Base-by-base conservation (phyloP, 2,329 filamentous ascomycete species). In the Epicoccum sorghinum region DNA sequence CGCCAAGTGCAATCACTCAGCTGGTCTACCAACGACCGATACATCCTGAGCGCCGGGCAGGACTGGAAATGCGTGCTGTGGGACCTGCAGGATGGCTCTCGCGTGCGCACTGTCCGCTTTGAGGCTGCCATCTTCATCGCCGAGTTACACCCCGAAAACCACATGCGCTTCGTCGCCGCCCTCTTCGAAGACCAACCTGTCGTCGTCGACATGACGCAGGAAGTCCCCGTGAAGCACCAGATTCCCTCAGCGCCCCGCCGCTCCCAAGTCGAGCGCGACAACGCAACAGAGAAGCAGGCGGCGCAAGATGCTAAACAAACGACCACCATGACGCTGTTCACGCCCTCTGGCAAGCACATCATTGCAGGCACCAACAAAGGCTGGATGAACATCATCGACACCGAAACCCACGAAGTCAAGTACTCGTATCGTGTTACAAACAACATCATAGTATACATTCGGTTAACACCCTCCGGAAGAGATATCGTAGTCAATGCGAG, bases 61-160 rank as follows among this genome's bases (percentile, higher is more conserved):
- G 95, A 96, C 69, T 98, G 93, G 90, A 96, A 96, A 76, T 93
- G 90, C 59, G 92, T 96, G 45, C 82, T 99, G 0, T 99, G 95
- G 95, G 95, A 99, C 75, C 80, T 99, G 54, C 83, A 89, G 69
- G 83, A 89, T 74, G 85, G 87, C 70, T 82, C 82, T 60, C 81
- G 90, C 55, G 80, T 93, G 67, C 88, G 93, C 61, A 93, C 91
- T 64, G 89, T 97, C 66, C 89, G 92, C 62, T 96, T 99, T 69
- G 88, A 93, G 62, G 91, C 93, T 3, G 92, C 93, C 0, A 90
- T 96, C 30, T 99, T 97, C 77, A 96, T 96, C 65, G 96, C 93
- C 3, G 95, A 99, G 77, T 81, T 99, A 52, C 91, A 99, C 75
- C 93, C 95, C 4, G 89, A 86, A 77, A 91, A 96, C 61, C 89